Conservation (phyloP, 108 stramenopile species). For the Parietichytrium sp. region DNA sequence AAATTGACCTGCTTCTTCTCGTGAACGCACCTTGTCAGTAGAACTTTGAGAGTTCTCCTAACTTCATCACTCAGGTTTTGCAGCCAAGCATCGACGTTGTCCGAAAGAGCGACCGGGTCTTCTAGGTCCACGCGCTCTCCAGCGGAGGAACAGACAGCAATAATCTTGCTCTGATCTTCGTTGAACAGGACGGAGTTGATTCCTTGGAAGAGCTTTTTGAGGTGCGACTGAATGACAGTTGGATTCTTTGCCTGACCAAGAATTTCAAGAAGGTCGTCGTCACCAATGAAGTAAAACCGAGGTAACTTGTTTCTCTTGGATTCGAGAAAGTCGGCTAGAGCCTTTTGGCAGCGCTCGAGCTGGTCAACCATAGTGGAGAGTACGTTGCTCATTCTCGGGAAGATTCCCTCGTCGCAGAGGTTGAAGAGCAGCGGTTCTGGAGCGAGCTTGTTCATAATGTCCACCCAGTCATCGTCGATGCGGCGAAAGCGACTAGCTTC, state of each 20-base stretch:
- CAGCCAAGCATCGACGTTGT: constrained; percentile 67
- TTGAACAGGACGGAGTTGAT: constrained; percentile 59
- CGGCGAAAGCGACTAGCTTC: constrained; percentile 60
- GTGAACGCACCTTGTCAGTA: constrained; percentile 47
- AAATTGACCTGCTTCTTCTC: constrained; percentile 24
- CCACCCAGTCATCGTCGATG: constrained; percentile 65
- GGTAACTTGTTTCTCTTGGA: constrained; percentile 63
- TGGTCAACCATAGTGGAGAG: constrained; percentile 59
- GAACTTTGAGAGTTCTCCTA: constrained; percentile 55
- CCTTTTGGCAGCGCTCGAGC: constrained; percentile 70
- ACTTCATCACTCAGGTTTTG: constrained; percentile 56
- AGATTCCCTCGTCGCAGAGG: constrained; percentile 58
- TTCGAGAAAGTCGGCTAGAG: constrained; percentile 65
- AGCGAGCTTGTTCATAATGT: constrained; percentile 62
- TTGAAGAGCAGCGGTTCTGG: constrained; percentile 61
- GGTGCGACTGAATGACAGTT: constrained; percentile 63
- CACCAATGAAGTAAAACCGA: constrained; percentile 72
- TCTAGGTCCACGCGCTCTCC: constrained; percentile 59
- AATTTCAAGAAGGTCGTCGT: constrained; percentile 70
- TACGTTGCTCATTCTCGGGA: constrained; percentile 48
- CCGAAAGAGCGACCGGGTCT: constrained; percentile 51
- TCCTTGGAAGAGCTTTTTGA: constrained; percentile 72
- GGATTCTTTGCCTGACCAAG: constrained; percentile 67
- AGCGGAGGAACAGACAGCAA: constrained; percentile 46
- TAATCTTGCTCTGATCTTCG: constrained; percentile 48